Evolutionary conservation across 2,329 filamentous ascomycete genomes (phyloP).

Genomic region (Chaetoscypha palmicola): DNA sequence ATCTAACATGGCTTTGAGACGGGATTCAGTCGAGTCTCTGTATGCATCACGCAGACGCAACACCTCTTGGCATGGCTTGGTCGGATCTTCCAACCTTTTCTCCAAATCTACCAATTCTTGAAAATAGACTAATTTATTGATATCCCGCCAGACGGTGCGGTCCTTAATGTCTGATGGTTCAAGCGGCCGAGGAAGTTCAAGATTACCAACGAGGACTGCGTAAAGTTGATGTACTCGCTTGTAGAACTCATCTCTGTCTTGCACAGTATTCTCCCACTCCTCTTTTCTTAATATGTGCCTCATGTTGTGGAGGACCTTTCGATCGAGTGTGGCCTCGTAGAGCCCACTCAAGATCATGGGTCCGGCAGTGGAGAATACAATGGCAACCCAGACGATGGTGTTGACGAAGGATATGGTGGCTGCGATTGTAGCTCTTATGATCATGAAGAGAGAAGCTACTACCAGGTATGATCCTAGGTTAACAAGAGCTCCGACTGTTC

Average conservation of each 20-base stretch:
- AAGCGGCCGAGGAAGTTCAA: neutral
- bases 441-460: neutral
- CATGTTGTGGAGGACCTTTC: constrained; percentile 5
- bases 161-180: neutral
- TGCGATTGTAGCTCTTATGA: constrained; percentile 5
- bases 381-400: constrained; percentile 10
- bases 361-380: constrained; percentile 9
- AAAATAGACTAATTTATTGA: neutral
- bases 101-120: too few relatives aligned
- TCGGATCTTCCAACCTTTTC: too few relatives aligned
- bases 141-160: neutral
- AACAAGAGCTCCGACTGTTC: neutral
- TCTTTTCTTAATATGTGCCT: neutral
- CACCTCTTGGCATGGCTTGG: too few relatives aligned
- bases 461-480: neutral
- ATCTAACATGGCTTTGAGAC: constrained; percentile 7
- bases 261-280: too few relatives aligned
- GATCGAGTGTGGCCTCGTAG: constrained; percentile 13
- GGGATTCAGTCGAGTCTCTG: neutral
- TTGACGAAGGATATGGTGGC: constrained; percentile 7
- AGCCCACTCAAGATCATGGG: constrained; percentile 16
- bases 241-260: constrained; percentile 1
- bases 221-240: constrained; percentile 9
- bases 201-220: constrained; percentile 13
- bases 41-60: too few relatives aligned